Base-by-base conservation (phyloP, 108 stramenopile species). In the Aurantiochytrium sp. region DNA sequence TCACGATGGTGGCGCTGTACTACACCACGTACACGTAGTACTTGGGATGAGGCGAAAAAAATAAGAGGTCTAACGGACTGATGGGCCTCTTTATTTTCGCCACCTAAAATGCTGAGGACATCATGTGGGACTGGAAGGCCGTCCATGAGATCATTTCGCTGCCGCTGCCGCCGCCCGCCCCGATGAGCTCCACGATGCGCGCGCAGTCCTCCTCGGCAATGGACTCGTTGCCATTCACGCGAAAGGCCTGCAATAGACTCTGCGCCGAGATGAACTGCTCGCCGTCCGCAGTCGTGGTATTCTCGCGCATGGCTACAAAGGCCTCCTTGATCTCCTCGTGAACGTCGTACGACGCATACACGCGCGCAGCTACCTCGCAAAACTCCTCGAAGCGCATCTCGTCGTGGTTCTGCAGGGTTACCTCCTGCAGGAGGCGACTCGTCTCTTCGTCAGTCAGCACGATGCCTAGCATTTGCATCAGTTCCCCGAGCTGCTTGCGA, bases 401-500 rank as follows among this genome's bases (percentile, higher is more conserved):
- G 12, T 41, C 39, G 2, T 48, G n/a, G 45, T 48, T 48, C 27
- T 81, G 39, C 2, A 81, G 24, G n/a, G 73, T 27, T 12, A 48
- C 42, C 27, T 81, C 73, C 45, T 81, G 73, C 59, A 65, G 10
- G 10, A 65, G 59, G 8, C 59, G 8, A 12, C 19, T 48, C 21
- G 45, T 24, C 24, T 41, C 39, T 41, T 81, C 73, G 39, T 81
- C 73, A 6, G 42, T 48, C 19, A 48, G 42, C 6, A 81, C 42
- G 73, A 81, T 81, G 39, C 73, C 73, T 12, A 81, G 73, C 73
- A 81, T 81, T 81, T 81, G 73, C 73, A 81, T n/a, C n/a, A 81
- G 73, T 24, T 81, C 73, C 3, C 39, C 45, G 17, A 81, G 39
- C 73, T 81, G 73, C 17, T 48, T 81, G 2, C 73, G 73, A 24